Evolutionary conservation across 106 monocot species (phyloP).

Genomic region (Apostasia shenzhenica): DNA sequence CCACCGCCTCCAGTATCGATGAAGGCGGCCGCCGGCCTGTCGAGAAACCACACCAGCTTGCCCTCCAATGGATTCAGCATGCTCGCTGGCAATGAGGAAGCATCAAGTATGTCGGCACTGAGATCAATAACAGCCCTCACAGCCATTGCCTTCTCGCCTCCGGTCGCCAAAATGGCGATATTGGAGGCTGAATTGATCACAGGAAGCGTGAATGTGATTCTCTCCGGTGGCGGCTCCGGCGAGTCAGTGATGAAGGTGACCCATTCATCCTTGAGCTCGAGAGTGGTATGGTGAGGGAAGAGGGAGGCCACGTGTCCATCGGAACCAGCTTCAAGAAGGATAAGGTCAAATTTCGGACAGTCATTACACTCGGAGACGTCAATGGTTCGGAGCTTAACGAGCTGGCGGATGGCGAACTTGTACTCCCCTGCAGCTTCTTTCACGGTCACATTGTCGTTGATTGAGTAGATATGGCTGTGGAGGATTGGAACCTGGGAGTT

Average conservation of each 20-base stretch:
- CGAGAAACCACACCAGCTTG: conserved; percentile 70
- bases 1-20: too few relatives aligned
- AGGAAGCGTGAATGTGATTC: conserved; percentile 76
- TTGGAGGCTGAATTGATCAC: conserved; percentile 77
- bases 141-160: conserved; percentile 41
- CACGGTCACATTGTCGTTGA: conserved; percentile 60
- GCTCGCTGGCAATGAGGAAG: conserved; percentile 26
- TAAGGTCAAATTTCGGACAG: conserved; percentile 77
- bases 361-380: conserved; percentile 57
- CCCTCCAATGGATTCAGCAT: conserved; percentile 51
- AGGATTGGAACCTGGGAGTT: conserved; percentile 46
- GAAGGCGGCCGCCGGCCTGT: conserved; percentile 23
- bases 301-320: conserved; percentile 73
- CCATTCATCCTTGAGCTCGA: conserved; percentile 51
- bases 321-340: conserved; percentile 54
- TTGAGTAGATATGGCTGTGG: conserved; percentile 55
- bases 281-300: conserved; percentile 42
- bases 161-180: conserved; percentile 46
- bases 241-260: conserved; percentile 67
- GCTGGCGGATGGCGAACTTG: conserved; percentile 61
- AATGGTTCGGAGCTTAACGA: conserved; percentile 51
- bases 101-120: background rate
- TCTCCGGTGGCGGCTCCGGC: conserved; percentile 55
- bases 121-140: conserved; percentile 21
- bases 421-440: conserved; percentile 62